Percentiles rank a stretch among this genome's conserved stretches.
Conservation (phyloP, 495 filamentous ascomycete species). For the Podospora pseudoanserina region DNA sequence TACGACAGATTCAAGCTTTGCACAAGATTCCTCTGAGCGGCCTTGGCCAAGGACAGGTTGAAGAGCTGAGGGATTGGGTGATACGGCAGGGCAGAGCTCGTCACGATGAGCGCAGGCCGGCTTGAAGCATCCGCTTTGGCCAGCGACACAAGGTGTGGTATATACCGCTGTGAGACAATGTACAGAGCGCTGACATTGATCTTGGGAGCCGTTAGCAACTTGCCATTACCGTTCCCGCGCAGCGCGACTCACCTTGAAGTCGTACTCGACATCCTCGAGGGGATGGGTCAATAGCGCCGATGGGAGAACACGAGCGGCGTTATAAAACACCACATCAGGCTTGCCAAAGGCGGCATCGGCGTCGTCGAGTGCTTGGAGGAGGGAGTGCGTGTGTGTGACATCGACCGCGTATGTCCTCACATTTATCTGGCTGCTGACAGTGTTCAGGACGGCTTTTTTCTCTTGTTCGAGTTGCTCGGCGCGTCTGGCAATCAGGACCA, state of each 20-base stretch:
- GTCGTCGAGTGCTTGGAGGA: constrained; percentile 29
- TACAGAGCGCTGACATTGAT: constrained; percentile 40
- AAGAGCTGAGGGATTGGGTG: constrained; percentile 39
- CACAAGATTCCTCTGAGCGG: constrained; percentile 40
- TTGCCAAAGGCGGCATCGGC: constrained; percentile 31
- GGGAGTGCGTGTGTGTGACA: constrained; percentile 26
- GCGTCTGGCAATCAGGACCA: constrained; percentile 39
- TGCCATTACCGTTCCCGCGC: neutral
- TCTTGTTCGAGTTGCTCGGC: constrained; percentile 33
- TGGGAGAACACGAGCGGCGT: constrained; percentile 37
- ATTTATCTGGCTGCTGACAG: constrained; percentile 20
- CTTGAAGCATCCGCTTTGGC: constrained; percentile 21
- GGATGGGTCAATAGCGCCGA: constrained; percentile 28
- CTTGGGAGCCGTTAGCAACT: constrained; percentile 11
- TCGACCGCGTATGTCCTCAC: constrained; percentile 35
- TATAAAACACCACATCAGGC: constrained; percentile 39
- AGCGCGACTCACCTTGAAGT: constrained; percentile 33
- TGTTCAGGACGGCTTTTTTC: constrained; percentile 22
- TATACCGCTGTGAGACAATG: constrained; percentile 30
- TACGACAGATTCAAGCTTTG: constrained; percentile 32
- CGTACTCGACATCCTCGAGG: constrained; percentile 37
- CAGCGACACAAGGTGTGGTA: constrained; percentile 33
- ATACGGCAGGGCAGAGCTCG: constrained; percentile 33
- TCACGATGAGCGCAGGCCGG: constrained; percentile 37
- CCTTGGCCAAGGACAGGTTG: constrained; percentile 40